Base-by-base conservation (phyloP, 768 basidiomycete species). In the Amanita exitialis region DNA sequence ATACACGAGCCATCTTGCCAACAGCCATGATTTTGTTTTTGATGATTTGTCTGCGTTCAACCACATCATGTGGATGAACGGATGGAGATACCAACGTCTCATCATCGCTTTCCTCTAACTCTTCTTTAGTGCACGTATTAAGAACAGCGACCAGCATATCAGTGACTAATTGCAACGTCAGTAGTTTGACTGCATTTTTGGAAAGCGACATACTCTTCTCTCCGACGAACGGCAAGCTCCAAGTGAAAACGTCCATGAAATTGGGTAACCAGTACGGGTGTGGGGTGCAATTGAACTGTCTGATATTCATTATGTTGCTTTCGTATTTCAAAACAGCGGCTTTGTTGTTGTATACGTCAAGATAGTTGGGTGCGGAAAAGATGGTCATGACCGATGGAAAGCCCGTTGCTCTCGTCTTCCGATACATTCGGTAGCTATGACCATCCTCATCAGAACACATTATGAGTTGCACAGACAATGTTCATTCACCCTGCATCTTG, bases 311-410 rank as follows among this genome's bases (percentile, higher is more conserved):
- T 49, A 95, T 93, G 62, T 99, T 99, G 65, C 90, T 92, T 70
- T 98, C 96, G 62, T 98, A 98, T 70, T 98, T 98, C 62, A 99
- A 80, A 18, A 99, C 94, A 0, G 96, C 96, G 1, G 94, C 96
- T 69, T 98, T 98, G 72, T 99, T 99, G 69, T 95, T 92, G 69
- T 98, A 98, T 16, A 98, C 91, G 61, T 98, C 96, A 52, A 98
- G 84, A 63, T 97, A 97, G 64, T 97, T 94, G 37, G 96, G 96
- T 6, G 94, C 94, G 13, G 90, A 94, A 71, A 99, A 99, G 61
- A 99, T 93, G n/a, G 95, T 98, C 93, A 99, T 98, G 53, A 99
- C 94, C 13, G 93, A 95, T 15, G 96, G 95, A 74, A 99, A 98
- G 5, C 95, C 94, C 0, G 94, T 98, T 16, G 90, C 88, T 68